These are phyloP conservation scores for Hypholoma sublateritium DNA, from an alignment of 768 basidiomycete species.

Conservation along the genomic window DNA sequence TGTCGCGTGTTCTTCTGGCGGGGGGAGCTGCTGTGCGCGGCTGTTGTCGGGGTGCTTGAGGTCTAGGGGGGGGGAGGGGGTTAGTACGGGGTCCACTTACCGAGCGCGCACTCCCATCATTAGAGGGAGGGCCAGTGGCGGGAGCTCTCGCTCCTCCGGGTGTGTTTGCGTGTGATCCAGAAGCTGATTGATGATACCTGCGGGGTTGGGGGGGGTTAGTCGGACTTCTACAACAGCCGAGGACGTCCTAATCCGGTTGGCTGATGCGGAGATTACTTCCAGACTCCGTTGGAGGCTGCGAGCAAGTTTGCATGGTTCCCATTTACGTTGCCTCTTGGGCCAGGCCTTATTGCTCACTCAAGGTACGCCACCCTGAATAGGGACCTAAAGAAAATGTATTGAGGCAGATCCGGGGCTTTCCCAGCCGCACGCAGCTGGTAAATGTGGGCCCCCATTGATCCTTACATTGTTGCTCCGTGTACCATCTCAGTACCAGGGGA, in stretches of 20 bases:
- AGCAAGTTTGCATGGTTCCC: not conserved
- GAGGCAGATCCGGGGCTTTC: not conserved
- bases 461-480: not conserved
- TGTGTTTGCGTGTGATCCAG: not conserved
- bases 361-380: constrained; percentile 1
- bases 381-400: not conserved
- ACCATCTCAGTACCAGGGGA: too few relatives aligned
- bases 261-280: not conserved
- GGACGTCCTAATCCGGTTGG: not conserved
- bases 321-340: not conserved
- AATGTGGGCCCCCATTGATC: not conserved
- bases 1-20: too few relatives aligned
- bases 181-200: not conserved
- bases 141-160: not conserved
- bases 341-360: not conserved
- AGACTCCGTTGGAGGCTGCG: constrained; percentile 1
- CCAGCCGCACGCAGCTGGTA: not conserved
- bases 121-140: not conserved
- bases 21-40: too few relatives aligned
- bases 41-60: too few relatives aligned
- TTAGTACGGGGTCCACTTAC: not conserved
- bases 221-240: not conserved
- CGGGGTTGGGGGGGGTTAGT: not conserved
- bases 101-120: not conserved
- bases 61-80: too few relatives aligned